Evolutionary conservation across 331 rosid species (phyloP), one percentile per base, ranked within the genome.

Genomic region (Spiraea crenata): DNA sequence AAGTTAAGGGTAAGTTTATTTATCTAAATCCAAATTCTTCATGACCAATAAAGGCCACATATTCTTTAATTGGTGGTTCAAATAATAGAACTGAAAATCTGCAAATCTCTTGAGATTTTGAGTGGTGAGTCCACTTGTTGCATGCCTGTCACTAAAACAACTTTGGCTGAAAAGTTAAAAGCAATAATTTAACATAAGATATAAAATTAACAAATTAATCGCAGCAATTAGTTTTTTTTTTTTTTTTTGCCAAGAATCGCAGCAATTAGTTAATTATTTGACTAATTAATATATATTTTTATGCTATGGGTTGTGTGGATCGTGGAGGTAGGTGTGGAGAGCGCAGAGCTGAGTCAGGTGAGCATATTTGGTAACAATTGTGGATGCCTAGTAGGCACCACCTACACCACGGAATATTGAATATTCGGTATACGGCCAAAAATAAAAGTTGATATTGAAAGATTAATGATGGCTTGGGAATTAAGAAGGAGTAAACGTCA

Each of bases 361-460:
- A 51, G 65, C 73, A 79, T 35, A 19, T 48, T 7, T 19, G 16
- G 57, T 58, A 51, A 75, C 31, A 25, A 25, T 25, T 25, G 74
- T 71, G 80, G 84, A 64, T 57, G 62, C 46, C 75, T 38, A 75
- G 51, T 46, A 50, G 34, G 49, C 72, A 65, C 69, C 77, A 76
- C 49, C 72, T 51, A 45, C 31, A 62, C 6, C n/a, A 45, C 31
- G 12, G 39, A 16, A 25, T 25, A 25, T 25, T 25, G 31, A 25
- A 25, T 25, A 25, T 25, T 25, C 31, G 2, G 31, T 6, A 42
- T 67, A 58, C 34, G 34, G 20, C 70, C 71, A 10, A 63, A 63
- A 73, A 39, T 46, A 65, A 46, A 39, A 25, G 69, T 46, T 34
- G 49, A 15, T 12, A 40, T 11, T 46, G 16, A 25, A 63, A 52